Base-by-base conservation (phyloP, 768 basidiomycete genomes). In the Cystobasidium onofrii region DNA sequence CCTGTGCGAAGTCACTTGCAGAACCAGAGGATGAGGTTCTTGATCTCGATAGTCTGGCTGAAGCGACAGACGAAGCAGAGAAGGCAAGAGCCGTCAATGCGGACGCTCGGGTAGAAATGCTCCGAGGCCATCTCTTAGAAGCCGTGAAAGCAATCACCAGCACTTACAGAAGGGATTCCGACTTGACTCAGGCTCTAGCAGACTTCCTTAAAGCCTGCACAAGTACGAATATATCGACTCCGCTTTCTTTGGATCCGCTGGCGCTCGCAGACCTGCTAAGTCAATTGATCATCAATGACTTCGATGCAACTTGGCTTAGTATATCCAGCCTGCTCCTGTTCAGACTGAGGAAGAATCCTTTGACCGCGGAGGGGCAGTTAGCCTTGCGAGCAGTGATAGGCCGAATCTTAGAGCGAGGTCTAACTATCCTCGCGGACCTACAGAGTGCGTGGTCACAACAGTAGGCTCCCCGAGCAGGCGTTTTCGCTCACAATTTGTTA, bases 21-120 rank as follows among this genome's bases (percentile, higher is more conserved):
- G 81, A 82, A 0, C 79, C 81, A 0, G 83, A 83, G 25, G 82
- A 81, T 69, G 83, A 83, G 61, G 78, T 83, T 23, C 79, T 83
- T 65, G 82, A 83, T 70, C 75, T 80, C 1, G 78, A 80, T 0
- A 69, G 69, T 25, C 74, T 52, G 2, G 73, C 76, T 13, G 80
- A 80, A 36, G 76, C 76, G 23, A 70, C 74, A n/a, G 55, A 69
- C 39, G 66, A 50, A 46, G 55, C 65, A 25, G 55, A 52, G 23
- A 60, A 55, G 12, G 57, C 71, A 9, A 13, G 23, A 34, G 50
- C 64, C 13, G 31, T 76, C 12, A 50, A 78, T 2, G 25, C 12
- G 6, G 67, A 77, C 23, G 74, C 75, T 0, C 73, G 81, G 25
- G 69, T 76, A 0, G 77, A 77, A 27, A 71, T 69, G 7, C 60